Percentiles rank a stretch among this genome's conserved stretches.
Evolutionary conservation across 2,329 filamentous ascomycete genomes (phyloP).

Genomic region (Fusarium lateritium): DNA sequence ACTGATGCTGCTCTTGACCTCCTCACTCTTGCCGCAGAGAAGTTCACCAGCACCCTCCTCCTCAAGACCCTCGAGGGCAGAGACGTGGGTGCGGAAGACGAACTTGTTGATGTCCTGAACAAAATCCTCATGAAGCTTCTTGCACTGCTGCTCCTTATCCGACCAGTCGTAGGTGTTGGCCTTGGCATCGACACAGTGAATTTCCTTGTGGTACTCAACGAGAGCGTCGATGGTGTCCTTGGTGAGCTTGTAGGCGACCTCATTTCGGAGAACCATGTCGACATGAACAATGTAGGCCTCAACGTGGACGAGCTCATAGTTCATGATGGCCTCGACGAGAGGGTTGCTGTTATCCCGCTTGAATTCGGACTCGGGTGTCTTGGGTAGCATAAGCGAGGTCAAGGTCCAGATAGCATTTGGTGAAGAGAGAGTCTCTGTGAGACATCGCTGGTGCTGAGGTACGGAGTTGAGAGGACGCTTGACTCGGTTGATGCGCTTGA

Average conservation of each 20-base stretch:
- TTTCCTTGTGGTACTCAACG: conserved; percentile 95
- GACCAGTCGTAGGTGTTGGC: conserved; percentile 95
- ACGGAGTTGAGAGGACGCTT: conserved; percentile 98
- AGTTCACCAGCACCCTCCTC: conserved; percentile 97
- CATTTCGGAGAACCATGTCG: conserved; percentile 97
- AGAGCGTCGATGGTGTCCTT: conserved; percentile 93
- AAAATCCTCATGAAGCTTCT: conserved; percentile 97
- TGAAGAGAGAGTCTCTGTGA: conserved; percentile 94
- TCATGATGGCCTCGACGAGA: conserved; percentile 83
- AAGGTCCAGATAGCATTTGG: conserved; percentile 94
- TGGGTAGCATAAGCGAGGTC: conserved; percentile 92
- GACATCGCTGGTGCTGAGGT: conserved; percentile 92
- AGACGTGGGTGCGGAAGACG: conserved; percentile 90
- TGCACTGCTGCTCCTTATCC: conserved; percentile 95
- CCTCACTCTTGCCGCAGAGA: conserved; percentile 90
- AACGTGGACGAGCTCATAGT: conserved; percentile 92
- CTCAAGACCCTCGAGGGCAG: conserved; percentile 93
- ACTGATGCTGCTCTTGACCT: conserved; percentile 90
- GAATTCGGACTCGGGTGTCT: conserved; percentile 88
- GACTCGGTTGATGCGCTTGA: conserved; percentile 96
- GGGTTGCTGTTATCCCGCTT: conserved; percentile 76
- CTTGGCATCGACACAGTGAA: conserved; percentile 91
- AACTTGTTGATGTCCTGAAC: conserved; percentile 97
- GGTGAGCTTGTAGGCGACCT: conserved; percentile 98
- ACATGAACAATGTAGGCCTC: conserved; percentile 99